Evolutionary conservation across 1,284 basidiomycete genomes (phyloP), one percentile per base, ranked within the genome.

Genomic region (Moesziomyces parantarcticus): DNA sequence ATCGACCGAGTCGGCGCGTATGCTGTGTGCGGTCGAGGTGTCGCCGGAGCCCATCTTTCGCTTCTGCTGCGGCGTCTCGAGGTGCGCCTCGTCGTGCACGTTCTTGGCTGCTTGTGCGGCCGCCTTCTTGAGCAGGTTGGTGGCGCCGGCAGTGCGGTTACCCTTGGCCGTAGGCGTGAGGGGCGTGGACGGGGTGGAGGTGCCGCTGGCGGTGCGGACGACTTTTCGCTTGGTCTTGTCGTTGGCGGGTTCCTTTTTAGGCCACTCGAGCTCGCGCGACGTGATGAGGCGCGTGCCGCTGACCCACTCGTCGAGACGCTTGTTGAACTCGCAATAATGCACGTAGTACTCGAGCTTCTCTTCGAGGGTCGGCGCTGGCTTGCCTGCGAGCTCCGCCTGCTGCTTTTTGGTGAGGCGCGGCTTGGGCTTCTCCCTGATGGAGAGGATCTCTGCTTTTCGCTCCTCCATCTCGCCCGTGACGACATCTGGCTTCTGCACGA

Each of bases 281-380:
- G 95, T 87, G 48, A 97, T 88, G 61, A 99, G 88, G 34, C 94
- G 89, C 3, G 92, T 91, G 18, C 92, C 93, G 25, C 90, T 87
- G n/a, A 99, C 92, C 97, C 97, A 99, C 74, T 97, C 97, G 84
- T 99, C 97, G 51, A 99, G 88, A 79, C 97, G 94, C 86, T 77
- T 74, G 62, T 80, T 77, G 60, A 78, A 77, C 48, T 78, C 79
- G 59, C 66, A 68, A 50, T 76, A 77, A 55, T 78, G 77, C 14
- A 78, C 72, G 40, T 79, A 77, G 58, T 72, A 75, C 45, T 78
- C 78, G 18, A 73, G 51, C 59, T 75, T 76, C 41, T 79, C 73
- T 55, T 79, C 75, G 25, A 77, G 36, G 3, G 66, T 70, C 0
- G 71, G 71, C 0, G 66, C 71, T 13, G 71, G 71, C 47, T 68